Conservation (phyloP, 345 rosid species). For the Combretum micranthum region DNA sequence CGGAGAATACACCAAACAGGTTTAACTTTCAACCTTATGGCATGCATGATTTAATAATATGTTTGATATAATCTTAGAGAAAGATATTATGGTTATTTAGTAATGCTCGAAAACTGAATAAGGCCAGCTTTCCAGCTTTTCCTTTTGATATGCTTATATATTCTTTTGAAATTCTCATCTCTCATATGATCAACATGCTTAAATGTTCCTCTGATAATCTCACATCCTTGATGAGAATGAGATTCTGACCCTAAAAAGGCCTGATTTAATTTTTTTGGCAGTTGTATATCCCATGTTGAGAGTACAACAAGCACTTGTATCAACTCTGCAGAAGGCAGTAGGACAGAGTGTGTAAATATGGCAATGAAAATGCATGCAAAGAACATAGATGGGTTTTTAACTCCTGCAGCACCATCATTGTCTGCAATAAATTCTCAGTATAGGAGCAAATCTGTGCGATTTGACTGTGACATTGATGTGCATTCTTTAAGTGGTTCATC, state of each 20-base stretch:
- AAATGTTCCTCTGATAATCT: background rate
- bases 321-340: slow-evolving; percentile 31
- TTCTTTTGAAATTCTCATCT: background rate
- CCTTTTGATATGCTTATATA: background rate
- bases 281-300: slow-evolving; percentile 42
- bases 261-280: slow-evolving; percentile 17
- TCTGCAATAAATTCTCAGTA: slow-evolving; percentile 24
- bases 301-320: slow-evolving; percentile 21
- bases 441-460: slow-evolving; percentile 51
- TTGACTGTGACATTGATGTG: slow-evolving; percentile 39
- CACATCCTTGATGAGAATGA: background rate
- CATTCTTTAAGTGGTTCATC: slow-evolving; percentile 31
- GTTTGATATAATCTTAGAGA: background rate
- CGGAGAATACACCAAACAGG: slow-evolving; percentile 64
- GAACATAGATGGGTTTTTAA: slow-evolving; percentile 8
- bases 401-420: slow-evolving; percentile 17
- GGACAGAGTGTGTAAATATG: slow-evolving; percentile 22
- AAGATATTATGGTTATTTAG: no score
- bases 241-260: background rate
- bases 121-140: background rate
- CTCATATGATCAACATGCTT: background rate
- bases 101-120: no score
- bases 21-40: slow-evolving; percentile 13
- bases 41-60: background rate
- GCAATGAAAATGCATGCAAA: slow-evolving; percentile 14